These are phyloP conservation scores for Arabidopsis lyrata DNA, from an alignment of 441 rosid species.

Conservation along the genomic window DNA sequence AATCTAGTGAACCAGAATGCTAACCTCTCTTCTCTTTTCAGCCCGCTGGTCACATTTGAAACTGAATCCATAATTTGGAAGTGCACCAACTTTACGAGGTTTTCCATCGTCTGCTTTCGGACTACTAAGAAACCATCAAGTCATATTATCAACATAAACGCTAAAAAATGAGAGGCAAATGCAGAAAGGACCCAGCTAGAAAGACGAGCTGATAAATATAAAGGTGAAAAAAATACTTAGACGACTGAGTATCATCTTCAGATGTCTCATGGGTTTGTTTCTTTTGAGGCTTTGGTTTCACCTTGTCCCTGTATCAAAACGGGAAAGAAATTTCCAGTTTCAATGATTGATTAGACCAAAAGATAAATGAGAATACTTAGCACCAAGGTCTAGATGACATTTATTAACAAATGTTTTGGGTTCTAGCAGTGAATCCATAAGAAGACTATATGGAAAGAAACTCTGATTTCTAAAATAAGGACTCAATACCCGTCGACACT, in stretches of 20 bases:
- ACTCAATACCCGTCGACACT: constrained; percentile 57
- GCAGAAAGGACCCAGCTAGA: constrained; percentile 34
- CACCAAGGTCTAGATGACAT: constrained; percentile 15
- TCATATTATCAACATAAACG: constrained; percentile 40
- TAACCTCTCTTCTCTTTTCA: constrained; percentile 96
- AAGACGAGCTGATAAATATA: constrained; percentile 22
- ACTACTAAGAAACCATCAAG: constrained; percentile 62
- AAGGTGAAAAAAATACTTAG: constrained; percentile 66
- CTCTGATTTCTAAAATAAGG: constrained; percentile 7
- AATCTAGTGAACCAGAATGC: constrained; percentile 30
- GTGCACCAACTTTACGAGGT: constrained; percentile 68
- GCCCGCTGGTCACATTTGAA: constrained; percentile 97
- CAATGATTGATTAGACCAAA: constrained; percentile 6
- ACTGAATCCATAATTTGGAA: constrained; percentile 97
- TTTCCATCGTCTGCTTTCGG: constrained; percentile 71
- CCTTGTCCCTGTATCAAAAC: constrained; percentile 69
- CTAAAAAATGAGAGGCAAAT: constrained; percentile 20
- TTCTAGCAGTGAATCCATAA: constrained; percentile 10
- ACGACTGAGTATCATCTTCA: constrained; percentile 68
- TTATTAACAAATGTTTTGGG: constrained; percentile 11
- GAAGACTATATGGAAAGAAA: constrained; percentile 20
- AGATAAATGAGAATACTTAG: constrained; percentile 8
- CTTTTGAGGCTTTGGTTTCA: constrained; percentile 63
- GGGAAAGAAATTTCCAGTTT: constrained; percentile 34
- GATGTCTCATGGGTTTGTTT: constrained; percentile 59